Conservation (phyloP, 148 eudicot genomes). For the Tetragonia tetragonoides region DNA sequence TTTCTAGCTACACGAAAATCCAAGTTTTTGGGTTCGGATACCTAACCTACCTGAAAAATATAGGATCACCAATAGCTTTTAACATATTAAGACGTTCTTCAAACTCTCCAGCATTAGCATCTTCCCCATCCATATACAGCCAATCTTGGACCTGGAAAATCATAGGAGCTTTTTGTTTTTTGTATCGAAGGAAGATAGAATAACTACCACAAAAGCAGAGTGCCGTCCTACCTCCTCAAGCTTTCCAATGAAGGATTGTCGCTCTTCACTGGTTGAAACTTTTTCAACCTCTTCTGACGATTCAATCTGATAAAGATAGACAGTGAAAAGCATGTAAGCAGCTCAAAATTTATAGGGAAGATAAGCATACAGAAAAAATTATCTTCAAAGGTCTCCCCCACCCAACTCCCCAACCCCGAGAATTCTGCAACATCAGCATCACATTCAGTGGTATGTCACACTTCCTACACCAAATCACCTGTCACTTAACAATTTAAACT, state of each 20-base stretch:
- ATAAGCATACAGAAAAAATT: background rate
- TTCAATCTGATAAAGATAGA: conserved; percentile 51
- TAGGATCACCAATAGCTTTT: conserved; percentile 91
- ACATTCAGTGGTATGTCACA: too few relatives aligned
- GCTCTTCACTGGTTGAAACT: conserved; percentile 67
- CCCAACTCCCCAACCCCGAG: too few relatives aligned
- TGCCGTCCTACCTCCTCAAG: conserved; percentile 76
- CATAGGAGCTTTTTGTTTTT: background rate
- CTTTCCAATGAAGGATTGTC: conserved; percentile 65
- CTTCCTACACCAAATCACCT: too few relatives aligned
- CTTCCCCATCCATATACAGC: conserved; percentile 99
- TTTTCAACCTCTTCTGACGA: conserved; percentile 58
- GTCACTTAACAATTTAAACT: too few relatives aligned
- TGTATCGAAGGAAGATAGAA: background rate
- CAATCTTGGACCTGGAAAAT: conserved; percentile 82
- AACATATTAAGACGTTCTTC: conserved; percentile 69
- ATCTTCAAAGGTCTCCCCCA: too few relatives aligned
- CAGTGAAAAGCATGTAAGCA: conserved; percentile 13
- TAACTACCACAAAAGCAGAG: background rate
- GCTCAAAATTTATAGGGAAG: background rate
- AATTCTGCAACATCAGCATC: too few relatives aligned
- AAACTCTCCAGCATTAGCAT: conserved; percentile 80
- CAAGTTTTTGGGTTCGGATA: background rate
- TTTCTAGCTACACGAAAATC: background rate
- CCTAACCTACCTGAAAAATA: conserved; percentile 75